Evolutionary conservation across 805 yeast genomes (phyloP), one percentile per base, ranked within the genome.

Genomic region (Candida dajiaensis): DNA sequence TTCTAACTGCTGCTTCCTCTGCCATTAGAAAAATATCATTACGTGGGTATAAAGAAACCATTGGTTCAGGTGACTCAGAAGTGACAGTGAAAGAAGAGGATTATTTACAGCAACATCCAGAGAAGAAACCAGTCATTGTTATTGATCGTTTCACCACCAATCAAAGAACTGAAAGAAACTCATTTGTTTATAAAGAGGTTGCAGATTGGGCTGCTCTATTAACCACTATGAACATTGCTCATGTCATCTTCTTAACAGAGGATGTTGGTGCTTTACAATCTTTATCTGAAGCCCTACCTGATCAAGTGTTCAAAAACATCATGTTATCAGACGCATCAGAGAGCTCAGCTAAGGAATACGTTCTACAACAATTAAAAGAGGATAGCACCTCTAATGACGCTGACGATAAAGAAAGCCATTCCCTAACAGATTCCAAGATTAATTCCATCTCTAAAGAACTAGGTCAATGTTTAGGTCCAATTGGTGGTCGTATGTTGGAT

Each of bases 401-500:
- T 36, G 15, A 48, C 8, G 42, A 25, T 16, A 53, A 53, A 26
- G 59, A 55, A 6, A 64, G 60, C 6, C 61, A 63, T 26, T 66
- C 61, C 23, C 56, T 62, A n/a, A 50, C 59, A 29, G 51, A 53
- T 15, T 64, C 59, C 9, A 57, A 59, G 11, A 50, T 42, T 33
- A 50, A 55, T 6, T 53, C 55, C 20, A 50, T 63, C 6, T 50
- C 55, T 12, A 50, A 59, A 2, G 73, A 71, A 10, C 70, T 89
- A 21, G 82, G 78, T 21, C 65, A 68, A 6, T 75, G 82, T 28
- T 67, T 90, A 29, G 78, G 70, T 23, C 95, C 96, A 12, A 67
- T 94, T 23, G 99, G 99, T 19, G 99, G 99, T 37, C 80, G 99
- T 51, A 85, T 92, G 90, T 73, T 89, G 40, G 99, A 94, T 63